A percentile compares a stretch with the other conserved stretches of the same genome.
These are phyloP conservation scores for Thelonectria blattea DNA, from an alignment of 2,329 filamentous ascomycete species.

Conservation along the genomic window DNA sequence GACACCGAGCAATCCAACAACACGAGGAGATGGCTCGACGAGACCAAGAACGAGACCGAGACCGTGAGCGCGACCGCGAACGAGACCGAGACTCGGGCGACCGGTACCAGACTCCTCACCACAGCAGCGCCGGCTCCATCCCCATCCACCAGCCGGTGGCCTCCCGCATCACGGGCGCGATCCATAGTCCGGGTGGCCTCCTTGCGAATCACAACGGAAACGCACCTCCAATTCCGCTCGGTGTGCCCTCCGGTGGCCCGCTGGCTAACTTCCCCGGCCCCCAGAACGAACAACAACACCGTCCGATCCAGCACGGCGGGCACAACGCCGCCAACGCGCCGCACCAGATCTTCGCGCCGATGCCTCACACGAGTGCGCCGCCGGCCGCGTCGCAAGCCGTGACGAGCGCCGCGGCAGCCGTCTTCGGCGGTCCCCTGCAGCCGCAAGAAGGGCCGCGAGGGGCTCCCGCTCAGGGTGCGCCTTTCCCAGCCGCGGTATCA, in stretches of 20 bases:
- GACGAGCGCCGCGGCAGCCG: conserved; percentile 64
- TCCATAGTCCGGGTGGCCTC: conserved; percentile 90
- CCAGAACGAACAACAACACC: conserved; percentile 58
- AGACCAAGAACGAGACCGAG: conserved; percentile 59
- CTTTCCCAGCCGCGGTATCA: conserved; percentile 55
- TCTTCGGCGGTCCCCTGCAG: conserved; percentile 74
- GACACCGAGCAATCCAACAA: conserved; percentile 54
- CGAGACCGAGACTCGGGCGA: conserved; percentile 71
- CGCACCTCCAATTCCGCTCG: conserved; percentile 58
- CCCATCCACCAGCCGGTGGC: conserved; percentile 95
- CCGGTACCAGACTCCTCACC: conserved; percentile 72
- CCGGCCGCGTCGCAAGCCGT: conserved; percentile 61
- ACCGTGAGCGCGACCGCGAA: conserved; percentile 61
- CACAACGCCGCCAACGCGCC: conserved; percentile 54
- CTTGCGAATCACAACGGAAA: conserved; percentile 74
- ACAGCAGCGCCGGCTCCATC: conserved; percentile 86
- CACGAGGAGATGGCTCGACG: conserved; percentile 55
- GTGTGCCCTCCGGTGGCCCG: conserved; percentile 56
- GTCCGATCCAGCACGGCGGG: conserved; percentile 58
- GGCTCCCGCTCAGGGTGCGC: conserved; percentile 46
- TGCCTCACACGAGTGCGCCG: conserved; percentile 57
- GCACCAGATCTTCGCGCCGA: conserved; percentile 64
- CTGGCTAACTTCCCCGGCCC: conserved; percentile 60
- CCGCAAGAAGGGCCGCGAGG: conserved; percentile 68
- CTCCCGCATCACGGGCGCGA: conserved; percentile 77